These are phyloP conservation scores for Stachybotrys echinatus DNA, from an alignment of 2,329 filamentous ascomycete species.

Conservation along the genomic window DNA sequence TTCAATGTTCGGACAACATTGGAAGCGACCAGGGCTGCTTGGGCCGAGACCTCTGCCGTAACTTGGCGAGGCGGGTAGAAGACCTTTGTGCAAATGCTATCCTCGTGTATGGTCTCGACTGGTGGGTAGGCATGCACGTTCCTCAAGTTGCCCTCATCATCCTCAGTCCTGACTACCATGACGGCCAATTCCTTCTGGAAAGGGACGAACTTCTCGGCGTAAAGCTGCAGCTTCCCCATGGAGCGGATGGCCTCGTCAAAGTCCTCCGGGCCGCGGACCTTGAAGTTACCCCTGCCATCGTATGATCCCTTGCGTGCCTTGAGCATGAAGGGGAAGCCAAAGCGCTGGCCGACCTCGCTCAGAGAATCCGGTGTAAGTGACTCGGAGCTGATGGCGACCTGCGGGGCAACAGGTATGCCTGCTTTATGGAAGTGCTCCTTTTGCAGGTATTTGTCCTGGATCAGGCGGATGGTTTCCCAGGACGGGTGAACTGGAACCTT, in stretches of 20 bases:
- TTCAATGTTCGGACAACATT: slow-evolving; percentile 74
- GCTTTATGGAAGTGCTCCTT: slow-evolving; percentile 71
- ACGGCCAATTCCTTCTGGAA: slow-evolving; percentile 87
- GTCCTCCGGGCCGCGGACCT: slow-evolving; percentile 38
- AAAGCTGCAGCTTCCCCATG: slow-evolving; percentile 67
- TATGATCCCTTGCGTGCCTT: slow-evolving; percentile 89
- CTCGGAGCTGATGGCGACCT: slow-evolving; percentile 54
- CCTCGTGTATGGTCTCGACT: slow-evolving; percentile 92
- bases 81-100: slow-evolving; percentile 90
- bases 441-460: slow-evolving; percentile 91
- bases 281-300: slow-evolving; percentile 72
- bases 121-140: slow-evolving; percentile 70
- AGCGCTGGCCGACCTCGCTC: slow-evolving; percentile 53
- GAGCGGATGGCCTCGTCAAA: slow-evolving; percentile 60
- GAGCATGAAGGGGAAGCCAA: slow-evolving; percentile 86
- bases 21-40: slow-evolving; percentile 71
- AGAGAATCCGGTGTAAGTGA: slow-evolving; percentile 56
- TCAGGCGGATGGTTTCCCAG: slow-evolving; percentile 79
- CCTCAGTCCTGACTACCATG: slow-evolving; percentile 88
- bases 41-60: slow-evolving; percentile 49
- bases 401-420: slow-evolving; percentile 68
- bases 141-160: slow-evolving; percentile 46
- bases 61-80: slow-evolving; percentile 79
- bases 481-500: slow-evolving; percentile 68
- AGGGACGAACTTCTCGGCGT: slow-evolving; percentile 84